These are phyloP conservation scores for Dimocarpus longan DNA, from an alignment of 345 rosid genomes.

Conservation along the genomic window DNA sequence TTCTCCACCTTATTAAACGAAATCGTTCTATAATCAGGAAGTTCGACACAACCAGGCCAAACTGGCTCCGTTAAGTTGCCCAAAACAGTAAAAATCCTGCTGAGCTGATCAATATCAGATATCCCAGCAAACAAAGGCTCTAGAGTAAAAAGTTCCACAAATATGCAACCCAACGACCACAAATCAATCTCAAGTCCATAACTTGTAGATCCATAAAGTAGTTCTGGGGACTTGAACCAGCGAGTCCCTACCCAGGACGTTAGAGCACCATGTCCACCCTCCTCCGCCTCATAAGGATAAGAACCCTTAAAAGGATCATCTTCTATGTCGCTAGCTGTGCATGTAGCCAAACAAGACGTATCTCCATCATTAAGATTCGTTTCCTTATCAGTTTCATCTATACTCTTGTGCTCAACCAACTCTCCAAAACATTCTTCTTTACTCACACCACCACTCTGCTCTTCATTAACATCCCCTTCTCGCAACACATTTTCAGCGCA, in stretches of 20 bases:
- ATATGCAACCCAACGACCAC: slow-evolving; percentile 92
- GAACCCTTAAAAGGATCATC: slow-evolving; percentile 67
- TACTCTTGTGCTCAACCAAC: slow-evolving; percentile 55
- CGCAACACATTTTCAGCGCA: slow-evolving; percentile 35
- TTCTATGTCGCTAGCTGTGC: slow-evolving; percentile 70
- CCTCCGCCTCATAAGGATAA: slow-evolving; percentile 62
- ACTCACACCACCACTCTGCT: slow-evolving; percentile 28
- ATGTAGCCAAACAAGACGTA: slow-evolving; percentile 89
- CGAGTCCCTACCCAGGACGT: slow-evolving; percentile 96
- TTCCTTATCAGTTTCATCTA: slow-evolving; percentile 63
- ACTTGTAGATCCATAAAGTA: slow-evolving; percentile 81
- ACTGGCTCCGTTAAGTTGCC: slow-evolving; percentile 82
- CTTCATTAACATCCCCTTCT: slow-evolving; percentile 33
- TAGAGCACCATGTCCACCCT: slow-evolving; percentile 54
- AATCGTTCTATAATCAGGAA: slow-evolving; percentile 77
- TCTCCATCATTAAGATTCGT: slow-evolving; percentile 60
- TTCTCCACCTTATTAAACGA: slow-evolving; percentile 76
- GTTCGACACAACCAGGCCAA: slow-evolving; percentile 73
- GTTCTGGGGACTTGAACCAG: slow-evolving; percentile 97
- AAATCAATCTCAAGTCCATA: slow-evolving; percentile 84
- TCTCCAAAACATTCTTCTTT: slow-evolving; percentile 60
- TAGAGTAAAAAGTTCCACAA: slow-evolving; percentile 75
- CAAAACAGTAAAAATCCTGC: slow-evolving; percentile 61
- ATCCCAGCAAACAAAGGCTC: slow-evolving; percentile 84
- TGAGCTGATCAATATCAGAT: slow-evolving; percentile 89